These are phyloP conservation scores for Setaria viridis DNA, from an alignment of 202 grass and related monocot species.

Conservation along the genomic window DNA sequence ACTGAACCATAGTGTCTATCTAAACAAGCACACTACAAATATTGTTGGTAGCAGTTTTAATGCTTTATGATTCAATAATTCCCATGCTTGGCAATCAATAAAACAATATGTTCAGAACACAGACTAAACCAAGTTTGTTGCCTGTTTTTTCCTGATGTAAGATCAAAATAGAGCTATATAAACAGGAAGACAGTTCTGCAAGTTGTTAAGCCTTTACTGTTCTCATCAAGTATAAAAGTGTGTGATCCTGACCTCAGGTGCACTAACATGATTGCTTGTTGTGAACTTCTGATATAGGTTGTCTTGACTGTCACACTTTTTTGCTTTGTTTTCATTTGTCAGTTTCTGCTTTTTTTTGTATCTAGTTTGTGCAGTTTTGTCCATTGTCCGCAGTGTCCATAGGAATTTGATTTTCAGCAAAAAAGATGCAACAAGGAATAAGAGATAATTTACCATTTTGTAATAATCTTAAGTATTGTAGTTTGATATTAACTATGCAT, in stretches of 20 bases:
- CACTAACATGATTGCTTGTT: conserved; percentile 28
- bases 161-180: neutral
- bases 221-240: neutral
- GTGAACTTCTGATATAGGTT: neutral
- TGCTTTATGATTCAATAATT: neutral
- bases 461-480: neutral
- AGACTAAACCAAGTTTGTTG: neutral
- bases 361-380: neutral
- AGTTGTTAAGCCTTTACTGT: neutral
- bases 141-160: neutral
- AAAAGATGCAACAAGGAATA: neutral
- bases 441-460: conserved; percentile 2
- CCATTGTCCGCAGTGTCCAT: neutral
- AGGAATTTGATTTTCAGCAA: neutral
- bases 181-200: neutral
- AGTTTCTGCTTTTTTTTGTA: neutral
- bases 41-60: neutral
- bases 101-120: neutral
- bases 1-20: neutral
- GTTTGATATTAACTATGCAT: conserved; percentile 5
- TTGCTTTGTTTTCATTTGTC: neutral
- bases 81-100: neutral
- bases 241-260: neutral
- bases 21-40: conserved; percentile 10
- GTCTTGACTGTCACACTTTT: neutral